Percentiles rank a stretch among this genome's conserved stretches.
Evolutionary conservation across 805 yeast genomes (phyloP).

Genomic region (Barnettozyma populi): DNA sequence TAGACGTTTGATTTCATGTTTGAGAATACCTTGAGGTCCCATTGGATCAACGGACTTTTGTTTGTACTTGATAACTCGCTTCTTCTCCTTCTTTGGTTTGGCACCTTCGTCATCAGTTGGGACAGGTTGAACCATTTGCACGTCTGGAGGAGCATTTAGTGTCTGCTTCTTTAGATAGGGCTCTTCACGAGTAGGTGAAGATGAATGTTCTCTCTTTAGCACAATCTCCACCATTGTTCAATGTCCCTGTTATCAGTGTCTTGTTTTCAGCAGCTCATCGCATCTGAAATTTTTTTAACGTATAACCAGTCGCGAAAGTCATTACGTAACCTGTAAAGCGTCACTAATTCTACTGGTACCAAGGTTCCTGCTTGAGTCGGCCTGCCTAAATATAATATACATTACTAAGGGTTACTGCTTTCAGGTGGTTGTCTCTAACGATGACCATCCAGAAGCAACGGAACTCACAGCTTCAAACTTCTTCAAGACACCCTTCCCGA

Average conservation of each 20-base stretch:
- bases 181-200: conserved; percentile 2
- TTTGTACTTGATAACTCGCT: conserved; percentile 44
- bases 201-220: conserved; percentile 12
- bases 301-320: neutral
- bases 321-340: neutral
- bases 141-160: neutral
- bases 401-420: neutral
- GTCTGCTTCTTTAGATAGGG: conserved; percentile 8
- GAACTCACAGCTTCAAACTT: conserved; percentile 34
- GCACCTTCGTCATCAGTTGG: conserved; percentile 3
- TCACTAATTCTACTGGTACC: neutral
- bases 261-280: neutral
- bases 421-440: neutral
- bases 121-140: conserved; percentile 1
- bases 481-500: conserved; percentile 36
- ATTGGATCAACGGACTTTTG: conserved; percentile 68
- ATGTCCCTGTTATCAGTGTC: neutral
- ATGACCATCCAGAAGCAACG: neutral
- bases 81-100: conserved; percentile 19
- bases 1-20: conserved; percentile 63
- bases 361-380: neutral
- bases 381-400: neutral
- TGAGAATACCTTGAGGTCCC: conserved; percentile 74
- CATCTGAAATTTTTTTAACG: neutral
- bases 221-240: conserved; percentile 5